These are phyloP conservation scores for Verticillium nonalfalfae DNA, from an alignment of 2,329 filamentous ascomycete species.

Conservation along the genomic window DNA sequence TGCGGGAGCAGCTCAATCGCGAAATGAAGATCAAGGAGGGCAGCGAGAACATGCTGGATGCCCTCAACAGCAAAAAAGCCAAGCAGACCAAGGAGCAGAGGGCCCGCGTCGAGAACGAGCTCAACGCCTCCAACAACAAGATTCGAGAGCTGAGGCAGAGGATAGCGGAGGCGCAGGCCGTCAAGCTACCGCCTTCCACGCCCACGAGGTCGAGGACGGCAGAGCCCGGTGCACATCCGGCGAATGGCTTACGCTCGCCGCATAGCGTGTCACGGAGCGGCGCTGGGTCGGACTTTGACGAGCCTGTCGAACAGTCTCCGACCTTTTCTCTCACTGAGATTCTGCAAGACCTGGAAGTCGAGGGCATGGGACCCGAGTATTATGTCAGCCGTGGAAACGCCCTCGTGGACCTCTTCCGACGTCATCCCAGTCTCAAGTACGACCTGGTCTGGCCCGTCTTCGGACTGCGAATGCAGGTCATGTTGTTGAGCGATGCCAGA, in stretches of 20 bases:
- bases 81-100: slow-evolving; percentile 91
- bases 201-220: slow-evolving; percentile 45
- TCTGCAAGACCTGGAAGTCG: slow-evolving; percentile 79
- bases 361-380: slow-evolving; percentile 86
- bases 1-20: slow-evolving; percentile 83
- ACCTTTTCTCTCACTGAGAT: slow-evolving; percentile 88
- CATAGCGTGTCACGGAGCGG: slow-evolving; percentile 48
- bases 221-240: slow-evolving; percentile 34
- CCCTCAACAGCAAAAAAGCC: slow-evolving; percentile 86
- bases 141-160: slow-evolving; percentile 55
- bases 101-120: slow-evolving; percentile 73
- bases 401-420: slow-evolving; percentile 92
- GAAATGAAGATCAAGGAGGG: slow-evolving; percentile 98
- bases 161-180: slow-evolving; percentile 53
- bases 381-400: slow-evolving; percentile 91
- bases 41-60: slow-evolving; percentile 96
- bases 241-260: slow-evolving; percentile 48
- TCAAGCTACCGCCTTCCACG: slow-evolving; percentile 39
- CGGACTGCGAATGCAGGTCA: slow-evolving; percentile 85
- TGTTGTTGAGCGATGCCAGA: slow-evolving; percentile 91
- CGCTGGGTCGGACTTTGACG: slow-evolving; percentile 57
- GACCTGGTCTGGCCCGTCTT: slow-evolving; percentile 96
- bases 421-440: slow-evolving; percentile 89
- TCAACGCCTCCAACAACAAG: slow-evolving; percentile 77
- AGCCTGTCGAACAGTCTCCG: slow-evolving; percentile 69